Base-by-base conservation (phyloP, 352 stramenopile species). In the Phytophthora sp. region DNA sequence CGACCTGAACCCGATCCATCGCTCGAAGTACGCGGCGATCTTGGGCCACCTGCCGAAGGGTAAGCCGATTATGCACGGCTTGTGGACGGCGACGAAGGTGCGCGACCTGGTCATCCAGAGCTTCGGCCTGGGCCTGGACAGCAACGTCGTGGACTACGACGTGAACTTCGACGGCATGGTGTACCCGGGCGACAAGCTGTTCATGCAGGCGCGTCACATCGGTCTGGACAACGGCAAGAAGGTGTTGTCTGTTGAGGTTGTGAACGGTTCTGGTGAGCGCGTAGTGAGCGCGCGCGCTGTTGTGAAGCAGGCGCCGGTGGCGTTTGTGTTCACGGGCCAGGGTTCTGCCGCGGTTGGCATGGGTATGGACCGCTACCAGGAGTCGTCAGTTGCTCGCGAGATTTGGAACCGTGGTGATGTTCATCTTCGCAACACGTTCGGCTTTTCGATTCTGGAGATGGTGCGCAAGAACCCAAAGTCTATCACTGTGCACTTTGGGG, bases 371-470 rank as follows among this genome's bases (percentile, higher is more conserved):
- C 83, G 82, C 2, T 96, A 96, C 61, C 71, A 85, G 50, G 74
- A 84, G 31, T 94, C 84, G 5, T 30, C 65, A 0, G 65, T 90
- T 20, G 87, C 87, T 17, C 85, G 86, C 26, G 79, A 89, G 4
- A 79, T 95, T 41, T 97, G 89, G 89, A 74, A 97, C 60, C 74
- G 74, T 50, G 89, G 87, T 48, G 85, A 97, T 42, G 32, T 41
- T 28, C 84, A 96, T 51, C 62, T 97, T 26, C 69, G 66, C 28
- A 63, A 78, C 11, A 92, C 73, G 8, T 97, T 94, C 55, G 89
- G 89, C 30, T 96, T 97, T 49, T 95, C 86, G 12, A 96, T 97
- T 57, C 62, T 97, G 0, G 79, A 96, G 11, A 96, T 97, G 34
- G 89, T 97, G 17, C 81, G 81, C 23, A 87, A 87, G 61, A 97